A percentile compares a stretch with the other conserved stretches of the same genome.
phyloP scores from a whole-genome alignment of 352 stramenopile species.

The Globisporangium splendens region DNA sequence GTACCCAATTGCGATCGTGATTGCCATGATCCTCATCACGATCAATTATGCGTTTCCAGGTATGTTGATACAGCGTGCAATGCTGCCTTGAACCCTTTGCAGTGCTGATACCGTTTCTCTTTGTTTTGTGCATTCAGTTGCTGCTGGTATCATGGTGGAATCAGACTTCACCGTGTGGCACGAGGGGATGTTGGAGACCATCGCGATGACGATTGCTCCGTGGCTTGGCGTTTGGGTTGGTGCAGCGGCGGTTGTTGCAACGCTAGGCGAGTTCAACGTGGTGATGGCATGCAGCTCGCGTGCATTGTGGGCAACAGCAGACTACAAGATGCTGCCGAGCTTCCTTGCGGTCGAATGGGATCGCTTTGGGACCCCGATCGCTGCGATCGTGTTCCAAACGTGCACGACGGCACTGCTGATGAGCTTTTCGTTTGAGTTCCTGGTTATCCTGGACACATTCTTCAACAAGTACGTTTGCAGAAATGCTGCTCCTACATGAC shows the following conservation, averaged over 20 bases:
- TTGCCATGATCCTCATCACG: conserved; percentile 79
- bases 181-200: conserved; percentile 71
- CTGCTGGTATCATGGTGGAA: conserved; percentile 74
- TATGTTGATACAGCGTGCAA: conserved; percentile 10
- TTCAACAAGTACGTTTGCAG: conserved; percentile 79
- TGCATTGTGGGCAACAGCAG: conserved; percentile 73
- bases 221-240: conserved; percentile 84
- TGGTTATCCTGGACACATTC: conserved; percentile 82
- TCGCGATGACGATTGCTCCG: conserved; percentile 64
- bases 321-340: conserved; percentile 84
- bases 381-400: conserved; percentile 73
- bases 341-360: conserved; percentile 61
- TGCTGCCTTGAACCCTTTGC: neutral
- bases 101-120: neutral
- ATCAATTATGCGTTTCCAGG: conserved; percentile 84
- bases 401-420: conserved; percentile 74
- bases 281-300: conserved; percentile 84
- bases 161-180: conserved; percentile 65
- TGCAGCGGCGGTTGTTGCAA: conserved; percentile 69
- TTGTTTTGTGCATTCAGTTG: conserved; percentile 27
- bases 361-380: conserved; percentile 76
- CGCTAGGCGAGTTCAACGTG: conserved; percentile 83
- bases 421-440: conserved; percentile 81
- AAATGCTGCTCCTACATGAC: too few species aligned
- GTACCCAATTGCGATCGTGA: conserved; percentile 81